A percentile compares a stretch with the other conserved stretches of the same genome.
Evolutionary conservation across 2,329 filamentous ascomycete genomes (phyloP).

Genomic region (Aspergillus persii): DNA sequence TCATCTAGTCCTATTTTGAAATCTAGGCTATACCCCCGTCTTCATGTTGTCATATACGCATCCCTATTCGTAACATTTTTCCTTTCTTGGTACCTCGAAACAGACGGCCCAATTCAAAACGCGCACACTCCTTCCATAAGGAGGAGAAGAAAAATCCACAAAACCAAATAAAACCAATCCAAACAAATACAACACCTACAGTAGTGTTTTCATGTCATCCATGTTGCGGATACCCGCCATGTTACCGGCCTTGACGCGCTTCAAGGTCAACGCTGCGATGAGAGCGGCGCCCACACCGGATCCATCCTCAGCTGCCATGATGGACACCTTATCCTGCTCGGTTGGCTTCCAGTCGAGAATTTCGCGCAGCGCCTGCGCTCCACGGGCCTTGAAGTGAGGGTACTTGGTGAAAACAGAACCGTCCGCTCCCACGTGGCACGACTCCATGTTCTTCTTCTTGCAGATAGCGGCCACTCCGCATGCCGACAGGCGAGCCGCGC

Average conservation of each 20-base stretch:
- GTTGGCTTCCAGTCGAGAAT: slow-evolving; percentile 91
- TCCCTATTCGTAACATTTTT: background rate
- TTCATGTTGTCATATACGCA: background rate
- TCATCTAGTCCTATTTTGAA: background rate
- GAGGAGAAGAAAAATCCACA: background rate
- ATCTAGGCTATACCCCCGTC: background rate
- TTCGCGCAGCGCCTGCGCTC: slow-evolving; percentile 84
- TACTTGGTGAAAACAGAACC: slow-evolving; percentile 99
- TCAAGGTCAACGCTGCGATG: slow-evolving; percentile 73
- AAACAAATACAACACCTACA: slow-evolving; percentile 13
- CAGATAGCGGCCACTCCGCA: slow-evolving; percentile 95
- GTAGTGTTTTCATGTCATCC: slow-evolving; percentile 36
- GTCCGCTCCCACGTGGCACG: slow-evolving; percentile 92
- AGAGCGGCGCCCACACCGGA: slow-evolving; percentile 95
- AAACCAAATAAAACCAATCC: background rate
- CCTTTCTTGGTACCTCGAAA: background rate
- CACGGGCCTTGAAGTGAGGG: slow-evolving; percentile 92
- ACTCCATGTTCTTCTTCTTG: slow-evolving; percentile 88
- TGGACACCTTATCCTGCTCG: slow-evolving; percentile 82
- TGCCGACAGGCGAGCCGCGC: slow-evolving; percentile 85
- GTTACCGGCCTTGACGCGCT: slow-evolving; percentile 61
- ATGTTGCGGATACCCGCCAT: slow-evolving; percentile 56
- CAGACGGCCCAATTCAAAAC: background rate
- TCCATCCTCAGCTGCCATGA: slow-evolving; percentile 89
- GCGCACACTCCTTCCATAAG: background rate